These are phyloP conservation scores for Hylodesmum podocarpum DNA, from an alignment of 306 rosid genomes.

Conservation along the genomic window DNA sequence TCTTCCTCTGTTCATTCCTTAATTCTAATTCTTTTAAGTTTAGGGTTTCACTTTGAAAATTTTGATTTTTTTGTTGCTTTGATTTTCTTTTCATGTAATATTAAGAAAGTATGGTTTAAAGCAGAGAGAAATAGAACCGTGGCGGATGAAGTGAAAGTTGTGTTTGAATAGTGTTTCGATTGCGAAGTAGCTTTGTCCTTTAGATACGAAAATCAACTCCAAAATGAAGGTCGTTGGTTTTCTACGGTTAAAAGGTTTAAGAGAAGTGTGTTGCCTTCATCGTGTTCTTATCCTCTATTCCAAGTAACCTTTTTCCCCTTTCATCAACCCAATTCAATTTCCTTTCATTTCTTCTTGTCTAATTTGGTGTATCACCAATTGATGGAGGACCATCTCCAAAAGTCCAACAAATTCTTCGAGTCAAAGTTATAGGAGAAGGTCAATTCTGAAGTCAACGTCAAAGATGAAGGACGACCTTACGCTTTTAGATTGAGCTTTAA, in stretches of 20 bases:
- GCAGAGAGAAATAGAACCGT: not conserved
- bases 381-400: too few species aligned
- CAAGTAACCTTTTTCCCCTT: constrained; percentile 29
- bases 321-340: not conserved
- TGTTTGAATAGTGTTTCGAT: not conserved
- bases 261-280: constrained; percentile 85
- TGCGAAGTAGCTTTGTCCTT: not conserved
- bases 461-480: too few species aligned
- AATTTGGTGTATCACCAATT: not conserved
- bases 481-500: too few species aligned
- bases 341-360: not conserved
- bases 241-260: constrained; percentile 72
- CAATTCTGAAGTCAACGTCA: too few species aligned
- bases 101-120: too few species aligned
- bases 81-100: too few species aligned
- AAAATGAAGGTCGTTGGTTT: constrained; percentile 34
- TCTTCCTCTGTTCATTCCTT: too few species aligned
- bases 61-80: too few species aligned
- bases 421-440: too few species aligned
- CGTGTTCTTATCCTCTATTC: constrained; percentile 72
- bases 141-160: not conserved
- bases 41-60: too few species aligned
- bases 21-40: too few species aligned
- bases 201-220: not conserved
- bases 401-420: too few species aligned